phyloP scores from a whole-genome alignment of 345 rosid species.

The Lenwebbia sp. region DNA sequence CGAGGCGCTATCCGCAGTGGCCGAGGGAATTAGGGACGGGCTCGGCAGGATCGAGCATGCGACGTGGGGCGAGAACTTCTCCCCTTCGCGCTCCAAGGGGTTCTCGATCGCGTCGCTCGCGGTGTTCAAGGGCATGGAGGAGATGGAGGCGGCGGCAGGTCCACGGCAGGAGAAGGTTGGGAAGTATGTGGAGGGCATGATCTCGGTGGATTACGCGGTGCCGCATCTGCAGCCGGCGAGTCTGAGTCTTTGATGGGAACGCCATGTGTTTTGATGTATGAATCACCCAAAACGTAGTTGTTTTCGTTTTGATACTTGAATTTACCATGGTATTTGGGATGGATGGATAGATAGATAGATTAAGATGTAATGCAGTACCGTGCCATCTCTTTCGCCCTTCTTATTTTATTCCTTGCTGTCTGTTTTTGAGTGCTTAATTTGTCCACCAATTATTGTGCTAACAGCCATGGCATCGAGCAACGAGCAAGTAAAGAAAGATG shows the following conservation, averaged over 20 bases:
- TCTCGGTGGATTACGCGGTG: conserved; percentile 42
- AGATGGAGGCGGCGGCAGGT: conserved; percentile 26
- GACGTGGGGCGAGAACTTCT: conserved; percentile 63
- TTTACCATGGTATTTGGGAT: background rate
- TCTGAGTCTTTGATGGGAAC: background rate
- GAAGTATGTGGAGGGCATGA: conserved; percentile 35
- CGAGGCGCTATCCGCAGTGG: conserved; percentile 30
- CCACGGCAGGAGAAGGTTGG: conserved; percentile 29
- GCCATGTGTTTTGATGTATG: background rate
- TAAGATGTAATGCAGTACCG: background rate
- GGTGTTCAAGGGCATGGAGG: conserved; percentile 32
- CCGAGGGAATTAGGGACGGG: conserved; percentile 26
- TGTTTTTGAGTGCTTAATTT: background rate
- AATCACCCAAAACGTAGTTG: background rate
- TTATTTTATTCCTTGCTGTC: background rate
- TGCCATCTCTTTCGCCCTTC: background rate
- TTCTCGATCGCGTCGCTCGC: conserved; percentile 52
- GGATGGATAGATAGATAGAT: background rate
- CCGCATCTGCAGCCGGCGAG: conserved; percentile 2
- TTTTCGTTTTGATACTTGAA: background rate
- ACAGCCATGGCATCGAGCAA: background rate
- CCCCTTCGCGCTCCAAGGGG: conserved; percentile 58
- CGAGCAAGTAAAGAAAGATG: background rate
- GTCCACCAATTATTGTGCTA: background rate
- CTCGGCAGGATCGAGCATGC: conserved; percentile 27